These are phyloP conservation scores for Cladophialophora exuberans DNA, from an alignment of 2,329 filamentous ascomycete species.

Conservation along the genomic window DNA sequence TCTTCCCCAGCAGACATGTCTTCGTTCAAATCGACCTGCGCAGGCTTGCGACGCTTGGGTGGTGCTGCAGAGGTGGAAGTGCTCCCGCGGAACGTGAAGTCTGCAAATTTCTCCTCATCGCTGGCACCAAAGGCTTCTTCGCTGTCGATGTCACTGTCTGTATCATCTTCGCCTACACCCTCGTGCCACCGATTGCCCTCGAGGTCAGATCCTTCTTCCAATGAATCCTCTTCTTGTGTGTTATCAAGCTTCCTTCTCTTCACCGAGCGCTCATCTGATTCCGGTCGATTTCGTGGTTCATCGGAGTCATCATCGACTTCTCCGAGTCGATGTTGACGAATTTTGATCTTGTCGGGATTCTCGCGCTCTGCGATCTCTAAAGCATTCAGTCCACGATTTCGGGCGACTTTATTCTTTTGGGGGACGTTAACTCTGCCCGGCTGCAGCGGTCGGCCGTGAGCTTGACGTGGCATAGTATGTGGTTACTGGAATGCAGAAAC, in stretches of 20 bases:
- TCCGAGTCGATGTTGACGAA: conserved; percentile 62
- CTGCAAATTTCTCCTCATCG: conserved; percentile 83
- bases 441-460: conserved; percentile 36
- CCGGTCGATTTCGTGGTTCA: conserved; percentile 43
- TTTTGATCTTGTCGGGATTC: conserved; percentile 55
- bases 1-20: conserved; percentile 47
- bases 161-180: conserved; percentile 68
- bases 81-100: conserved; percentile 69
- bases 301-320: conserved; percentile 57
- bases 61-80: conserved; percentile 30
- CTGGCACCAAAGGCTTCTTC: conserved; percentile 87
- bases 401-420: conserved; percentile 38
- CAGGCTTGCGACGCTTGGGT: conserved; percentile 20
- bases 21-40: conserved; percentile 50
- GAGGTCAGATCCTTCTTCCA: conserved; percentile 71
- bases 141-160: conserved; percentile 71
- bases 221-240: conserved; percentile 41
- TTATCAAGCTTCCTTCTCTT: conserved; percentile 40
- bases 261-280: conserved; percentile 40
- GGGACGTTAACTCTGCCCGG: conserved; percentile 34
- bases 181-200: conserved; percentile 85
- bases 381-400: conserved; percentile 60
- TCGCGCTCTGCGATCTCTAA: conserved; percentile 66
- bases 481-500: neutral
- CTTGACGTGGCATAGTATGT: conserved; percentile 31